Evolutionary conservation across 139 green algal species (phyloP).

Genomic region (Volvox africanus): DNA sequence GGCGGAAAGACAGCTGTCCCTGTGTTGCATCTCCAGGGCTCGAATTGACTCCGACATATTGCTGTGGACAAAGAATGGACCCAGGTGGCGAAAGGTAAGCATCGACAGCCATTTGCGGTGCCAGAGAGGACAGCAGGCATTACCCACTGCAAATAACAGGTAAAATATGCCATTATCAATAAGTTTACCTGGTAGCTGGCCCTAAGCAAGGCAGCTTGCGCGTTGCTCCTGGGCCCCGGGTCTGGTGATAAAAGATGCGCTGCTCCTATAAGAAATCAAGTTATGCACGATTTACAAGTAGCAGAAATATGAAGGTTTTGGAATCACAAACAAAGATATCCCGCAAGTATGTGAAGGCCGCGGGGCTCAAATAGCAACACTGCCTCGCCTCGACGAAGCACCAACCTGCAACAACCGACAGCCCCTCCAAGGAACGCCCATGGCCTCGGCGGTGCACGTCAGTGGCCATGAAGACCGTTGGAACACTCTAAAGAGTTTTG

Average conservation of each 20-base stretch:
- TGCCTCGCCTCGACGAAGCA: background rate
- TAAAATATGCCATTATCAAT: background rate
- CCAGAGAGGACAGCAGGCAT: background rate
- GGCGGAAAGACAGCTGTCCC: background rate
- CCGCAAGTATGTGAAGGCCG: background rate
- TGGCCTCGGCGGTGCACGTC: conserved; percentile 19
- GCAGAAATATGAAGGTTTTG: too few relatives aligned
- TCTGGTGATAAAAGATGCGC: background rate
- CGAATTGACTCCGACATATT: background rate
- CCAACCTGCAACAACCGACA: conserved; percentile 4
- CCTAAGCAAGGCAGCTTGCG: background rate
- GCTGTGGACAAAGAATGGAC: background rate
- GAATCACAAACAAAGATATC: too few relatives aligned
- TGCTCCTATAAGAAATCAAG: background rate
- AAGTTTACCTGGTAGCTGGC: conserved; percentile 8
- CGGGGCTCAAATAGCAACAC: background rate
- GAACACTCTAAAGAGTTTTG: background rate
- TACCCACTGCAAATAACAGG: background rate
- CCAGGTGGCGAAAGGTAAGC: background rate
- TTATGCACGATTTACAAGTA: too few relatives aligned
- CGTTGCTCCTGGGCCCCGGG: background rate
- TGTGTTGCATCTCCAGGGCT: background rate
- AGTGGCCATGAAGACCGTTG: conserved; percentile 5
- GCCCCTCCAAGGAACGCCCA: background rate
- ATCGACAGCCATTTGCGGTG: background rate